Evolutionary conservation across 768 basidiomycete genomes (phyloP), one percentile per base, ranked within the genome.

Genomic region (Dioszegia crocea): DNA sequence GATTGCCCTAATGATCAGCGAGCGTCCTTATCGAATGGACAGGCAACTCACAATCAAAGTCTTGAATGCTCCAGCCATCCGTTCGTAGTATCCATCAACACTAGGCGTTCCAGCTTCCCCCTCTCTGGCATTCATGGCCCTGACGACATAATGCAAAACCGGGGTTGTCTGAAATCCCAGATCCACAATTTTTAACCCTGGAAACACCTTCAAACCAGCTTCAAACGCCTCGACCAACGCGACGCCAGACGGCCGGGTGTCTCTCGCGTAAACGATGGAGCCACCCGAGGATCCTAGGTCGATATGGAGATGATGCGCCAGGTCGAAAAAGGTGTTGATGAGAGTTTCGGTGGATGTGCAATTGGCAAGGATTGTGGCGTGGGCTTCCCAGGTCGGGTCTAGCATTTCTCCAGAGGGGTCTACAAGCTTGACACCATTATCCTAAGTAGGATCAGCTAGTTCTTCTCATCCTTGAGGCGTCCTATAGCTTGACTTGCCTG

Each of bases 351-450:
- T 84, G 23, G 85, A 85, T 4, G 83, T 64, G 27, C 89, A 89
- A 74, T 98, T 98, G 57, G 94, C 88, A 14, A 99, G 79, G 6
- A 78, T 78, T 10, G 96, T 94, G 4, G 93, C 92, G 75, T 93
- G 84, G 1, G 73, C 71, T 76, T 99, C 96, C 96, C 96, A 99
- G 38, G 88, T 82, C 1, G 87, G 80, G 73, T 96, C 89, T 10
- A 99, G 83, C 96, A 99, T 99, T 77, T 99, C 94, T 21, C 96
- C 96, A 14, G 84, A 86, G 21, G 96, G 91, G 79, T 99, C 96
- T 38, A 99, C 91, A 38, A 99, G 84, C 78, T 99, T 99, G 63
- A 97, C 96, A 27, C 96, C 96, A 75, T 99, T 99, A 76, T 99
- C 96, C 91, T 96, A 71, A 14, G 17, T 38, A n/a, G 45, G 10